A percentile compares a stretch with the other conserved stretches of the same genome.
phyloP scores from a whole-genome alignment of 345 rosid genomes.

The Bruguiera gymnorhiza region DNA sequence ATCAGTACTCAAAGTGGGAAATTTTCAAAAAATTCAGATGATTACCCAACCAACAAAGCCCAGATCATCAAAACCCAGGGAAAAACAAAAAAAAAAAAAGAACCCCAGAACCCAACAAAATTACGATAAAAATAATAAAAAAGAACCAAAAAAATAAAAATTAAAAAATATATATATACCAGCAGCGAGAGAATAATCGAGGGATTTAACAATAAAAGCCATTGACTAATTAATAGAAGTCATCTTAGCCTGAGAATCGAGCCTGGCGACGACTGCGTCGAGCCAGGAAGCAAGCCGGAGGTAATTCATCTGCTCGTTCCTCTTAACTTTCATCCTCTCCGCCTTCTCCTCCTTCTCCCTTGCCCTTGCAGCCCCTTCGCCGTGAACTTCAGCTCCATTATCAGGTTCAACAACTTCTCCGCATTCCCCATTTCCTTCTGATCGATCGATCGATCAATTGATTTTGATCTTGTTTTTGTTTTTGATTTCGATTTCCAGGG shows the following conservation, averaged over 20 bases:
- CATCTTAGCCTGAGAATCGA: constrained; percentile 97
- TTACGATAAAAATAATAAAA: too few relatives aligned
- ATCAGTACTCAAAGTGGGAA: too few relatives aligned
- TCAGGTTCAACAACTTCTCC: constrained; percentile 89
- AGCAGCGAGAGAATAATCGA: constrained; percentile 78
- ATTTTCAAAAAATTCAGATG: too few relatives aligned
- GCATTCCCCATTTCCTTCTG: constrained; percentile 65
- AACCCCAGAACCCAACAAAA: too few relatives aligned
- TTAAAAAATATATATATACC: constrained; percentile 40
- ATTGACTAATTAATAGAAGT: constrained; percentile 84
- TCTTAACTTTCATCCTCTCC: constrained; percentile 91
- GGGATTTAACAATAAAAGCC: constrained; percentile 86
- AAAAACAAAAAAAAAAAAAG: too few relatives aligned
- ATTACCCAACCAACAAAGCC: too few relatives aligned
- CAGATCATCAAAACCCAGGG: too few relatives aligned
- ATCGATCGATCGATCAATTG: too few relatives aligned
- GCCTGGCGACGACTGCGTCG: constrained; percentile 92
- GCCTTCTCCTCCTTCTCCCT: constrained; percentile 88
- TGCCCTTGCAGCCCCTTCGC: constrained; percentile 91
- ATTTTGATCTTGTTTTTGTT: too few relatives aligned
- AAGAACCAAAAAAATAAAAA: too few relatives aligned
- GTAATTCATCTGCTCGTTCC: constrained; percentile 97
- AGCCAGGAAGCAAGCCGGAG: constrained; percentile 89
- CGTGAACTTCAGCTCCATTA: constrained; percentile 92
- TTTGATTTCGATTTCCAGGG: too few relatives aligned